Evolutionary conservation across 352 stramenopile genomes (phyloP).

Genomic region (Blastocystis sp.): DNA sequence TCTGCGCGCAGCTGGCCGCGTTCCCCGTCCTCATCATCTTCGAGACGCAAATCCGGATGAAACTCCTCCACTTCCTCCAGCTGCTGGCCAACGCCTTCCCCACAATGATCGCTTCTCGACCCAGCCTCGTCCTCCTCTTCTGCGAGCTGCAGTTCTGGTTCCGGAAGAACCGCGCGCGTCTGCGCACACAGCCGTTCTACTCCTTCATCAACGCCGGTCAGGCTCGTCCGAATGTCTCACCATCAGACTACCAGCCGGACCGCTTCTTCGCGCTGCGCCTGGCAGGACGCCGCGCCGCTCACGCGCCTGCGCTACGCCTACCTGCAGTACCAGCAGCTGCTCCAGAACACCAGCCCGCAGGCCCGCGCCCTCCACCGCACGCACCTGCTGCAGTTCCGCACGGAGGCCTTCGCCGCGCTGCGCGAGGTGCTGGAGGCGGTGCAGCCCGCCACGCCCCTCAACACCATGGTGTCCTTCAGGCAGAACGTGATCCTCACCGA

Average conservation of each 20-base stretch:
- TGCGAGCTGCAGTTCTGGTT: conserved; percentile 32
- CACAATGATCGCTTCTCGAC: neutral
- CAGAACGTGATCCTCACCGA: conserved; percentile 21
- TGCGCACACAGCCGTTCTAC: neutral
- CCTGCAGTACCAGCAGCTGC: neutral
- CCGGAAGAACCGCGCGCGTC: neutral
- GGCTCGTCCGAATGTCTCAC: neutral
- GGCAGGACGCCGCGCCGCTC: neutral
- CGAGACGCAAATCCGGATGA: conserved; percentile 15
- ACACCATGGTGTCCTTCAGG: neutral
- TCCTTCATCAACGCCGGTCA: neutral
- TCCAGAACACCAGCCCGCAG: neutral
- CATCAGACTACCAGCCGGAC: neutral
- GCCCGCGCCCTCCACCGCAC: neutral
- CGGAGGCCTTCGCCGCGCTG: neutral
- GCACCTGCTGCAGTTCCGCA: neutral
- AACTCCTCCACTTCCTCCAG: conserved; percentile 31
- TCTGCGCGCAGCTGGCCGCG: neutral
- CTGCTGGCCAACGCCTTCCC: neutral
- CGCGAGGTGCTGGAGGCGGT: neutral
- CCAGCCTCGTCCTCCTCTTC: neutral
- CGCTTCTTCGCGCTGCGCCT: neutral
- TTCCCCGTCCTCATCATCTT: conserved; percentile 53
- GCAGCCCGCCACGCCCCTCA: neutral
- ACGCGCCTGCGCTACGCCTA: conserved; percentile 24